phyloP scores from a whole-genome alignment of 305 asterid genomes.

The Fraxinus floribunda region DNA sequence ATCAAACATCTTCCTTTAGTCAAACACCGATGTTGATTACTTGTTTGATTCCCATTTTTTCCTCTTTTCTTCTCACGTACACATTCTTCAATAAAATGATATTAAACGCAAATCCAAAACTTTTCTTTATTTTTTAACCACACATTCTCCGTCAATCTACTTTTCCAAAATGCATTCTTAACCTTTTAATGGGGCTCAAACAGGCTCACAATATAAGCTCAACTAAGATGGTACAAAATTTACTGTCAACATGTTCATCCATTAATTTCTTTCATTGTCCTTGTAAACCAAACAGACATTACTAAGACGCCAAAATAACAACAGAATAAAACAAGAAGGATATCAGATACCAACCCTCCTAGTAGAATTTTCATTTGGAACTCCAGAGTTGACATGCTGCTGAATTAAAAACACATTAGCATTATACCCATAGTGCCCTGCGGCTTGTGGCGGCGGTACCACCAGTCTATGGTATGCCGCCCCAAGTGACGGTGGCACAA shows the following conservation, averaged over 20 bases:
- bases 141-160: too few relatives aligned
- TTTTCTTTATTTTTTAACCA: too few relatives aligned
- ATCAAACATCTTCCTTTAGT: constrained; percentile 15
- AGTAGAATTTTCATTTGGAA: constrained; percentile 49
- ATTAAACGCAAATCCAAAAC: too few relatives aligned
- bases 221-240: neutral
- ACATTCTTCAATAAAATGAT: too few relatives aligned
- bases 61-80: too few relatives aligned
- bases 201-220: neutral
- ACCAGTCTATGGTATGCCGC: constrained; percentile 40
- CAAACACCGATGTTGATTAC: neutral
- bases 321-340: neutral
- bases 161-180: too few relatives aligned
- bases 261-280: neutral
- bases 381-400: constrained; percentile 48
- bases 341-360: constrained; percentile 55
- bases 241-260: neutral
- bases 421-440: constrained; percentile 65
- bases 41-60: too few relatives aligned
- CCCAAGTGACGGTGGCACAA: constrained; percentile 77
- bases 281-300: constrained; percentile 17
- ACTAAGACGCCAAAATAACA: neutral
- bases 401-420: constrained; percentile 53
- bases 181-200: too few relatives aligned
- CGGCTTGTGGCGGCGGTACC: constrained; percentile 44